Base-by-base conservation (phyloP, 1,139 yeast species). In the Nakaseomyces glabratus region DNA sequence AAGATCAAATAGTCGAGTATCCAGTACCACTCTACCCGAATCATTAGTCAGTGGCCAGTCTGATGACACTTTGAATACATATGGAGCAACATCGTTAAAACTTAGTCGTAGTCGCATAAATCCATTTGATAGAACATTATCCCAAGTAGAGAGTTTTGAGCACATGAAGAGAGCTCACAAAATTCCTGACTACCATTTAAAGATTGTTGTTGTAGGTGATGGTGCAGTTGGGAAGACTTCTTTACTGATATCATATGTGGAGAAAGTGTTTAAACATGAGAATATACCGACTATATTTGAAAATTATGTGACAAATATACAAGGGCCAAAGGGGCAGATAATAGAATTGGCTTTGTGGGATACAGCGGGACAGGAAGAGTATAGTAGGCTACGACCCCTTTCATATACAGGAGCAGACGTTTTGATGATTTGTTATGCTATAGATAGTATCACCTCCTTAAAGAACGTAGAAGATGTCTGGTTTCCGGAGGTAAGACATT, bases 221-320 rank as follows among this genome's bases (percentile, higher is more conserved):
- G 93, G 85, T 68, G 84, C 82, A 24, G 82, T 95, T 55, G 97
- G 97, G 20, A 88, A 88, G 58, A 88, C 97, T 0, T 82, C 94
- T 46, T 61, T 88, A 42, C 61, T 88, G 40, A 80, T 82, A 20
- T 73, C 88, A n/a, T 90, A 82, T 53, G 73, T 88, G 3, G 76
- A 79, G 46, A 86, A 86, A 17, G 68, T 70, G 44, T 82, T 81
- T 52, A 95, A 95, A 2, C 59, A 56, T 25, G 68, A 72, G 9
- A 82, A 82, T 52, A 86, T 82, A n/a, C 95, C 96, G 2, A 15
- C 33, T n/a, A 84, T 86, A 16, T 85, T 85, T 60, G 95, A 85
- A 49, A 84, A 84, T 57, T 82, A 82, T 51, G 75, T 82, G 17
- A 73, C 86, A 8, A 72, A 73, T 34, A 73, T 82, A 4, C 57